phyloP scores from a whole-genome alignment of 2,329 filamentous ascomycete genomes.

The Trichoderma arundinaceum region DNA sequence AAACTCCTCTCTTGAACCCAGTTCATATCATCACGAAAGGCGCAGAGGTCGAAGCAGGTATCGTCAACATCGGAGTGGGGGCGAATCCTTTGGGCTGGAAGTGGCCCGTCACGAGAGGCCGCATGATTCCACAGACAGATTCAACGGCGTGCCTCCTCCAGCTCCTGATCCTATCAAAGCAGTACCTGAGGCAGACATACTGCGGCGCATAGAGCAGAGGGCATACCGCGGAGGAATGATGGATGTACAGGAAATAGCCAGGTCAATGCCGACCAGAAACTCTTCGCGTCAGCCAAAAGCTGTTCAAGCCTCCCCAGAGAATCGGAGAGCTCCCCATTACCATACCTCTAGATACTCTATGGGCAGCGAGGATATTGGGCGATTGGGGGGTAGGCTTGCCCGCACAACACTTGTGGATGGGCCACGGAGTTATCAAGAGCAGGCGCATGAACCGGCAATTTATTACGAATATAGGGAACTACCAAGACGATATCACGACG shows the following conservation, averaged over 20 bases:
- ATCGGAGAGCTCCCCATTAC: background rate
- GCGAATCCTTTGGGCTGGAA: background rate
- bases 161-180: slow-evolving; percentile 15
- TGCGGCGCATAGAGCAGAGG: background rate
- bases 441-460: background rate
- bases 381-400: background rate
- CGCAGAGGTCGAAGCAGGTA: slow-evolving; percentile 5
- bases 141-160: slow-evolving; percentile 1
- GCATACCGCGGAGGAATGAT: background rate
- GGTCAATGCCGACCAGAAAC: background rate
- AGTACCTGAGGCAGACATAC: background rate
- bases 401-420: slow-evolving; percentile 8
- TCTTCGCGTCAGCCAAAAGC: background rate
- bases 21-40: background rate
- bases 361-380: background rate
- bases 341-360: background rate
- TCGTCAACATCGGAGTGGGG: background rate
- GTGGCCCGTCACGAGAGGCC: background rate
- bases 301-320: background rate
- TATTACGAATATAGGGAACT: background rate
- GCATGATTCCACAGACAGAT: background rate
- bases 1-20: background rate
- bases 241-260: background rate
- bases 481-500: background rate
- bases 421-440: background rate